Percentiles rank a stretch among this genome's conserved stretches.
Conservation (phyloP, 148 eudicot species). For the Polygonum aviculare region DNA sequence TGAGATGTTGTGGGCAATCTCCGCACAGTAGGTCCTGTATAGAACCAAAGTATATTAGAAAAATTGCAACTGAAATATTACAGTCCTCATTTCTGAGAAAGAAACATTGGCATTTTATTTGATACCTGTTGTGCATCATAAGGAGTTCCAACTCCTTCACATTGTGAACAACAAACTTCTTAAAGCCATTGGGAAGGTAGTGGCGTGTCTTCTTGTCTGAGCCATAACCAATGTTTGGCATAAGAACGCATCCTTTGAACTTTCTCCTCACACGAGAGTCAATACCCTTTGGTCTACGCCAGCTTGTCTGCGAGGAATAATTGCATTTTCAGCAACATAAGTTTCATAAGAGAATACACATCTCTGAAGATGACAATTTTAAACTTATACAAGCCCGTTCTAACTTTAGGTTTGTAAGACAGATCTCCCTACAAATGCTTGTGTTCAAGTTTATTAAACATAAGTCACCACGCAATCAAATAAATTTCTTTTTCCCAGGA, state of each 20-base stretch:
- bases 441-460: not conserved
- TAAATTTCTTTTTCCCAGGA: too few relatives aligned
- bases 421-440: not conserved
- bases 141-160: constrained; percentile 34
- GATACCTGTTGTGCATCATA: constrained; percentile 55
- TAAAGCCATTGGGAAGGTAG: constrained; percentile 44
- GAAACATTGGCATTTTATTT: not conserved
- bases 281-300: constrained; percentile 35
- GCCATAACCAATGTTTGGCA: constrained; percentile 29
- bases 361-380: not conserved
- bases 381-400: not conserved
- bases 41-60: not conserved
- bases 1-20: not conserved
- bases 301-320: constrained; percentile 15
- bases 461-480: too few relatives aligned
- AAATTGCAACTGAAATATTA: not conserved
- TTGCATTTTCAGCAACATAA: too few relatives aligned
- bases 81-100: too few relatives aligned
- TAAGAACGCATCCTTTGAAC: constrained; percentile 24
- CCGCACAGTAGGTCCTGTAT: not conserved
- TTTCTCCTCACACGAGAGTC: constrained; percentile 30
- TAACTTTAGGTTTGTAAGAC: not conserved
- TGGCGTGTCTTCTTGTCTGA: constrained; percentile 25
- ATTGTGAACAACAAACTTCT: constrained; percentile 52
- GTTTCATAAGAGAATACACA: not conserved